These are phyloP conservation scores for Grammothele lineata DNA, from an alignment of 768 basidiomycete species.

Conservation along the genomic window DNA sequence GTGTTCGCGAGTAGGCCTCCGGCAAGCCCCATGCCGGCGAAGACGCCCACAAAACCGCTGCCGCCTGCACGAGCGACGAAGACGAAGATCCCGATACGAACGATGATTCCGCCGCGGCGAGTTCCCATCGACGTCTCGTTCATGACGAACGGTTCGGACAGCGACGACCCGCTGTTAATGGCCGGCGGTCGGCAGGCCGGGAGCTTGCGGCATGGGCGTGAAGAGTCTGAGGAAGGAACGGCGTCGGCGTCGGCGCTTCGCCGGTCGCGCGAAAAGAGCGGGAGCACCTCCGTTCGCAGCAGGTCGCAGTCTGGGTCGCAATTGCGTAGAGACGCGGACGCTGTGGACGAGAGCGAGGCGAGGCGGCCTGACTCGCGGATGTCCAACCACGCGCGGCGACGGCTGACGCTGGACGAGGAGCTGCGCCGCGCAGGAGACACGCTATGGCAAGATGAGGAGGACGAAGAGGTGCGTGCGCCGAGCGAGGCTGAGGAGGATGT, in stretches of 20 bases:
- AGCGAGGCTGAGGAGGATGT: constrained; percentile 22
- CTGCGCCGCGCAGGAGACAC: constrained; percentile 40
- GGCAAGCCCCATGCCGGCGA: constrained; percentile 55
- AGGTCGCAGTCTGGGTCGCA: constrained; percentile 1
- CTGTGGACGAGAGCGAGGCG: background rate
- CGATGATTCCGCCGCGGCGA: constrained; percentile 1
- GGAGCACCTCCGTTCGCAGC: background rate
- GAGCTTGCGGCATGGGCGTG: background rate
- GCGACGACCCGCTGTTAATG: constrained; percentile 10
- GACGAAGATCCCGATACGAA: constrained; percentile 8
- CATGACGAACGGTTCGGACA: constrained; percentile 3
- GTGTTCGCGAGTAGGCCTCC: constrained; percentile 60
- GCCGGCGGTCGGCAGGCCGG: background rate
- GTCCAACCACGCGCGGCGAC: constrained; percentile 27
- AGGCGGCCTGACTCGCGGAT: constrained; percentile 1
- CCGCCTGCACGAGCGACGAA: constrained; percentile 49
- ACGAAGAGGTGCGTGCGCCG: constrained; percentile 17
- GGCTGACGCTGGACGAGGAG: constrained; percentile 67
- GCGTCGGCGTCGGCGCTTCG: background rate
- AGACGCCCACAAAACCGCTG: constrained; percentile 48
- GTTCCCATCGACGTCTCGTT: constrained; percentile 2
- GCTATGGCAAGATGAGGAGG: constrained; percentile 25
- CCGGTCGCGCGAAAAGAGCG: background rate
- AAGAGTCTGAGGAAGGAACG: background rate
- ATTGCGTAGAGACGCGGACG: background rate